Conservation (phyloP, 129 eudicot genomes). For the Saposhnikovia divaricata region DNA sequence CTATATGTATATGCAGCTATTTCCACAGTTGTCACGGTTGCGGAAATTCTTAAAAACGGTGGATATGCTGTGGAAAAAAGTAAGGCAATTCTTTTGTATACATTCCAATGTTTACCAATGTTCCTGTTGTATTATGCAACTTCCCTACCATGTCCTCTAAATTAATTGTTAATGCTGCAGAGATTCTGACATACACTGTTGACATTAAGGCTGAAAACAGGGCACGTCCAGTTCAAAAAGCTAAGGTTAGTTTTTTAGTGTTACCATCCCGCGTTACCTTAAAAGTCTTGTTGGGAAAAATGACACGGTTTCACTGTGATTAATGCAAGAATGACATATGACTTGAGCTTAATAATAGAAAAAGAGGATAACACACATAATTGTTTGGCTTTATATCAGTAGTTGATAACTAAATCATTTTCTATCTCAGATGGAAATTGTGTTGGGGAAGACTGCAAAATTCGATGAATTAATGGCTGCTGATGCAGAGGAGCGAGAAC, state of each 20-base stretch:
- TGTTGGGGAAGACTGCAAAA: slow-evolving; percentile 61
- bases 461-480: slow-evolving; percentile 79
- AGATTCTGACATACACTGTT: slow-evolving; percentile 72
- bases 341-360: not conserved
- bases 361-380: not conserved
- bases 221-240: slow-evolving; percentile 67
- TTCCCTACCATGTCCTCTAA: not conserved
- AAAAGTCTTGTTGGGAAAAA: not conserved
- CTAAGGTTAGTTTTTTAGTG: slow-evolving; percentile 45
- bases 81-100: slow-evolving; percentile 23
- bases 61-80: slow-evolving; percentile 85
- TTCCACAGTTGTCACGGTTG: slow-evolving; percentile 74
- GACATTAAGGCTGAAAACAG: slow-evolving; percentile 80
- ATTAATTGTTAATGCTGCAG: slow-evolving; percentile 32
- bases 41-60: slow-evolving; percentile 78
- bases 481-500: slow-evolving; percentile 62
- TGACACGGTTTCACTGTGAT: not conserved
- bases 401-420: not conserved
- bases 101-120: not conserved
- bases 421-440: slow-evolving; percentile 51
- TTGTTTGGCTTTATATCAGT: not conserved
- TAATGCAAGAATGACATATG: not conserved
- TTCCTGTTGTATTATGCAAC: not conserved
- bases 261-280: not conserved
- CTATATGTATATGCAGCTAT: slow-evolving; percentile 50